phyloP scores from a whole-genome alignment of 1,284 basidiomycete genomes.

The Apiotrichum gamsii region DNA sequence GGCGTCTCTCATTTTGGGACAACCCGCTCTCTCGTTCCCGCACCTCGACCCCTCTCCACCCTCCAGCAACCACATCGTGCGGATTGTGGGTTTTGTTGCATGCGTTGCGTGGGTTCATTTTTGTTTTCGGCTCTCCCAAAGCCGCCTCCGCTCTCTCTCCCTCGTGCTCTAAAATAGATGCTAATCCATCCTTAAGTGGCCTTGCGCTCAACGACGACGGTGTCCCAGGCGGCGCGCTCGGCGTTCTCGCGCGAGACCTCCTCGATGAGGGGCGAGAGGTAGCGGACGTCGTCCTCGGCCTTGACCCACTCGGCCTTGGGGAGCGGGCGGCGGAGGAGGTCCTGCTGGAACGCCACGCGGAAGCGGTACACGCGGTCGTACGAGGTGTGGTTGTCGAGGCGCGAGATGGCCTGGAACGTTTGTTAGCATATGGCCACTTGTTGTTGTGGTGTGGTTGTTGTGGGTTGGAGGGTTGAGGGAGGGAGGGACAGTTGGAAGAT shows the following conservation, averaged over 20 bases:
- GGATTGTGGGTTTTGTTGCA: no score
- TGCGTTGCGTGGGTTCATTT: background rate
- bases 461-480: background rate
- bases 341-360: conserved; percentile 74
- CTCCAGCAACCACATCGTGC: no score
- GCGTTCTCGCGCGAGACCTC: conserved; percentile 69
- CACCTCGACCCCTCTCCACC: no score
- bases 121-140: no score
- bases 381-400: conserved; percentile 68
- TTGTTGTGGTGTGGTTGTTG: no score
- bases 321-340: conserved; percentile 72
- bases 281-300: conserved; percentile 76
- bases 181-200: conserved; percentile 9
- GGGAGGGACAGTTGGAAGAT: background rate
- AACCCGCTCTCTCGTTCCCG: no score
- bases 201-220: conserved; percentile 49
- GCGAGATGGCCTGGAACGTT: conserved; percentile 75
- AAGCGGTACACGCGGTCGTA: conserved; percentile 92
- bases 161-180: no score
- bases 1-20: no score
- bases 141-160: no score
- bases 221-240: conserved; percentile 83
- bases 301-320: conserved; percentile 81
- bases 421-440: no score
- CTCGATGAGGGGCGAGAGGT: conserved; percentile 74